Percentiles rank a stretch among this genome's conserved stretches.
Conservation (phyloP, 768 basidiomycete species). For the Boletus edulis region DNA sequence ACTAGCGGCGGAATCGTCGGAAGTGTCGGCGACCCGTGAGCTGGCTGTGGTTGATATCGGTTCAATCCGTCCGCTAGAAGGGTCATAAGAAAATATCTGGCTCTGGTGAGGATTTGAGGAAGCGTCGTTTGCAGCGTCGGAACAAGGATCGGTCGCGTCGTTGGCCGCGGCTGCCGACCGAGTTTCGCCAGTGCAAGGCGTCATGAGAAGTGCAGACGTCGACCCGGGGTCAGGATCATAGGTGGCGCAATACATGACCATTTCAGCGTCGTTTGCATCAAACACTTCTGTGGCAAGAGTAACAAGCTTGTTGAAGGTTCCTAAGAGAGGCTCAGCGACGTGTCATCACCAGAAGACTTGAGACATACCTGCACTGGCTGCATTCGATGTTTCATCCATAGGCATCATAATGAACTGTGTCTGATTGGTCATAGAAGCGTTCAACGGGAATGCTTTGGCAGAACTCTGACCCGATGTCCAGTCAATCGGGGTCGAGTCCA, state of each 20-base stretch:
- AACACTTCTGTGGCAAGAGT: slow-evolving; percentile 45
- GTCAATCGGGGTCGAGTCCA: slow-evolving; percentile 22
- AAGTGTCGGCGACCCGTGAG: slow-evolving; percentile 14
- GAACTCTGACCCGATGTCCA: slow-evolving; percentile 28
- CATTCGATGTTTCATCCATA: slow-evolving; percentile 2
- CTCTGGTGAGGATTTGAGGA: slow-evolving; percentile 35
- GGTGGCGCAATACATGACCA: slow-evolving; percentile 55
- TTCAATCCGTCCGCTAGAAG: slow-evolving; percentile 42
- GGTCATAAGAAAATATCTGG: slow-evolving; percentile 61
- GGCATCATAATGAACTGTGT: slow-evolving; percentile 44
- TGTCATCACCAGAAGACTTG: background rate
- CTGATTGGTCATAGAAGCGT: slow-evolving; percentile 46
- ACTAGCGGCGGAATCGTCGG: background rate
- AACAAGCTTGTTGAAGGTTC: slow-evolving; percentile 32
- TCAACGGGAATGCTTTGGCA: slow-evolving; percentile 39
- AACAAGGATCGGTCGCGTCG: slow-evolving; percentile 10
- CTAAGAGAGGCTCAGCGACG: slow-evolving; percentile 7
- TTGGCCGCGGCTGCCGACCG: background rate
- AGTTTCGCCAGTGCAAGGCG: slow-evolving; percentile 43
- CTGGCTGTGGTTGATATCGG: slow-evolving; percentile 48
- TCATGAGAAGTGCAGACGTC: slow-evolving; percentile 50
- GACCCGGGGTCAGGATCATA: slow-evolving; percentile 51
- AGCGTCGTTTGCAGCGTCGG: background rate
- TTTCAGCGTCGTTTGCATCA: slow-evolving; percentile 33
- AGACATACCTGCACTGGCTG: slow-evolving; percentile 10